phyloP scores from a whole-genome alignment of 257 asterid species.

The Phtheirospermum japonicum region DNA sequence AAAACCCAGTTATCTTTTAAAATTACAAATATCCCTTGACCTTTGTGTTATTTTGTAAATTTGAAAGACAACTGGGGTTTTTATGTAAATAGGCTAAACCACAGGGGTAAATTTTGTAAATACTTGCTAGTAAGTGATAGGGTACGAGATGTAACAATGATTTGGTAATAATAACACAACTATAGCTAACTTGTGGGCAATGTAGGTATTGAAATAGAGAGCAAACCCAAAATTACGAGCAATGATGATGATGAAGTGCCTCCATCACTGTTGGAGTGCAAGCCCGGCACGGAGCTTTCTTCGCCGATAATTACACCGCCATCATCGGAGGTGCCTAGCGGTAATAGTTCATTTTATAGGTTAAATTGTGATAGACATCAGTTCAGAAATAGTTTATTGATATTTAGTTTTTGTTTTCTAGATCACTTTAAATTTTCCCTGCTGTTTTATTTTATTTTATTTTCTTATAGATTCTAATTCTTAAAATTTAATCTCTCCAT shows the following conservation, averaged over 20 bases:
- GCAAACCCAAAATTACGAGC: conserved; percentile 31
- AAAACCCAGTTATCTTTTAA: too few species aligned
- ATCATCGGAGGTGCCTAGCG: conserved; percentile 42
- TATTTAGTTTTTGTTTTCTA: conserved; percentile 1
- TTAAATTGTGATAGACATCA: not conserved
- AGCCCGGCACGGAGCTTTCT: conserved; percentile 33
- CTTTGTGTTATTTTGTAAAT: too few species aligned
- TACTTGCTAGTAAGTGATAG: too few species aligned
- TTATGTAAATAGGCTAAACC: too few species aligned
- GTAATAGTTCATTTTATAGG: conserved; percentile 22
- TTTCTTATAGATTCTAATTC: not conserved
- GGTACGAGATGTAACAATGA: too few species aligned
- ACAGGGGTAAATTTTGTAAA: not conserved
- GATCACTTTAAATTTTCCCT: conserved; percentile 3
- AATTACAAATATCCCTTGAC: too few species aligned
- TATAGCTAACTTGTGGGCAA: conserved; percentile 29
- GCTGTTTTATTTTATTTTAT: conserved; percentile 1
- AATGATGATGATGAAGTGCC: conserved; percentile 33
- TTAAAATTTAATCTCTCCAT: too few species aligned
- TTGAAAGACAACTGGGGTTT: not conserved
- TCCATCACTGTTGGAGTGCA: conserved; percentile 34
- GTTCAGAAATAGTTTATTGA: conserved; percentile 16
- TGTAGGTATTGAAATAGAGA: conserved; percentile 43
- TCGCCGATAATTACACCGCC: conserved; percentile 41
- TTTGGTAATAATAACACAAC: not conserved